These are phyloP conservation scores for Lagenaria siceraria DNA, from an alignment of 306 rosid genomes.

Conservation along the genomic window DNA sequence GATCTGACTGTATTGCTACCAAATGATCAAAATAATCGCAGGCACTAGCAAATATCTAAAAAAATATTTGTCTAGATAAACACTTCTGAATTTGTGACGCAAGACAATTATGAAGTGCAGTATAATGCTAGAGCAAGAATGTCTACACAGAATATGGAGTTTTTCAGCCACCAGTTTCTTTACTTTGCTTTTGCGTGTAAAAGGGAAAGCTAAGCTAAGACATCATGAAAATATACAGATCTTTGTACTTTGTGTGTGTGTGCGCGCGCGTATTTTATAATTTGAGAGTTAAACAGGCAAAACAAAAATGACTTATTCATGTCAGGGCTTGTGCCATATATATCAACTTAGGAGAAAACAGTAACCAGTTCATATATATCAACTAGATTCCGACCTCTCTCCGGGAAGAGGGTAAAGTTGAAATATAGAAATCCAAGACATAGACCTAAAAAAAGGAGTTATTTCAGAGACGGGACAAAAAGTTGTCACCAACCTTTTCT, in stretches of 20 bases:
- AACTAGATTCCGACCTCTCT: background rate
- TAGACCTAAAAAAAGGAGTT: background rate
- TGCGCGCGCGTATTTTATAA: background rate
- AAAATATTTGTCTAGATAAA: background rate
- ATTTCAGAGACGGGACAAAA: background rate
- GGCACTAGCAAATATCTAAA: background rate
- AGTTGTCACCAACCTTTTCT: constrained; percentile 50
- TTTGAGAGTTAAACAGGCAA: background rate
- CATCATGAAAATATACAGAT: background rate
- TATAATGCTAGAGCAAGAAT: background rate
- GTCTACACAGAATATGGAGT: background rate
- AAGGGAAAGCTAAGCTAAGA: background rate
- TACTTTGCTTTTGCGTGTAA: background rate
- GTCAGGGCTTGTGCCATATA: background rate
- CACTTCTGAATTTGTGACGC: background rate
- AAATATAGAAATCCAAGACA: background rate
- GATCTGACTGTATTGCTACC: background rate
- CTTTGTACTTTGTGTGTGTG: background rate
- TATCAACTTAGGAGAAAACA: background rate
- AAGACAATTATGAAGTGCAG: background rate
- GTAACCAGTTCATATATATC: background rate
- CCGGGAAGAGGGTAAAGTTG: background rate
- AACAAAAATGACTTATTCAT: background rate
- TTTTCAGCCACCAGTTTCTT: background rate
- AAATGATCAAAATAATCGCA: background rate